Evolutionary conservation across 164 flowering plant genomes (phyloP).

Genomic region (Echeveria elegans): DNA sequence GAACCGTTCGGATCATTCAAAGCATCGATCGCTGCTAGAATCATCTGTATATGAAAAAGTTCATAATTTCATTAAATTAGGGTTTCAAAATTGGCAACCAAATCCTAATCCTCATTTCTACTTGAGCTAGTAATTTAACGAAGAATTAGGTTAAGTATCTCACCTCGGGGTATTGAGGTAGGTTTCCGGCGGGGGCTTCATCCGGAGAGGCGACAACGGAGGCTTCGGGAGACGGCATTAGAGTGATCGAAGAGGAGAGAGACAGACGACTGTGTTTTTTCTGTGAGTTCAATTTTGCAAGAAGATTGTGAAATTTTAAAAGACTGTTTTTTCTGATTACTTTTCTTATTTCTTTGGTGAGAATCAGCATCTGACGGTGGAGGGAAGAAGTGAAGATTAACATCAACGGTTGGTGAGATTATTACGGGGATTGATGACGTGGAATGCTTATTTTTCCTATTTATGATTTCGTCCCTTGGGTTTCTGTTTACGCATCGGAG

Average conservation of each 20-base stretch:
- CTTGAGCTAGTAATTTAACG: background rate
- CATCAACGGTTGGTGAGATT: background rate
- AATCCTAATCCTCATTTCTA: background rate
- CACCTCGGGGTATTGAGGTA: constrained; percentile 47
- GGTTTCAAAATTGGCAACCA: background rate
- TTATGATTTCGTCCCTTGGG: background rate
- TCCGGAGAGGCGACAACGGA: constrained; percentile 11
- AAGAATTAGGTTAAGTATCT: too few relatives aligned
- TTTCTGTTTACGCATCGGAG: background rate
- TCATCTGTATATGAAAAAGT: constrained; percentile 44
- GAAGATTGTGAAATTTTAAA: constrained; percentile 2
- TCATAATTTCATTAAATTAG: background rate
- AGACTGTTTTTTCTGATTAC: background rate
- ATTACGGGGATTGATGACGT: constrained; percentile 1
- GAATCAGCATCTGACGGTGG: background rate
- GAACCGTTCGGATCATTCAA: constrained; percentile 51
- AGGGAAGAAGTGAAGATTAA: background rate
- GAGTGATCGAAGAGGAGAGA: background rate
- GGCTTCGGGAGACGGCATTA: constrained; percentile 6
- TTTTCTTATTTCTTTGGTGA: background rate
- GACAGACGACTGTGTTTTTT: constrained; percentile 2
- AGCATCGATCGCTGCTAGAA: constrained; percentile 56
- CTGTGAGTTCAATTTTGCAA: background rate
- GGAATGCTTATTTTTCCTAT: background rate
- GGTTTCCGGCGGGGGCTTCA: constrained; percentile 15